phyloP scores from a whole-genome alignment of 352 stramenopile species.

The Globisporangium sylvaticum region DNA sequence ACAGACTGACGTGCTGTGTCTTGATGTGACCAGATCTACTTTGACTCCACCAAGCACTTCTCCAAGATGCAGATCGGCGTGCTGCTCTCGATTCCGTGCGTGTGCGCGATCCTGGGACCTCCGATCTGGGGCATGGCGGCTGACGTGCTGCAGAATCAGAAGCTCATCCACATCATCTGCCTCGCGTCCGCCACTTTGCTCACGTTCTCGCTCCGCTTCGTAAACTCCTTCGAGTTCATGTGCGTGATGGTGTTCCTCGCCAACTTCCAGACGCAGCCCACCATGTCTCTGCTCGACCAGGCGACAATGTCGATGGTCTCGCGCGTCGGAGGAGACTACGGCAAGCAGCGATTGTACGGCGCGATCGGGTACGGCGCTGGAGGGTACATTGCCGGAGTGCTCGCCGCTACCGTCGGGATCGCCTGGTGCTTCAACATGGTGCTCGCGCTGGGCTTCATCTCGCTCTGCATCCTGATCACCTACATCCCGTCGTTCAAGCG shows the following conservation, averaged over 20 bases:
- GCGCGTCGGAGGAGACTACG: slow-evolving; percentile 61
- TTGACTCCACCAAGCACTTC: slow-evolving; percentile 44
- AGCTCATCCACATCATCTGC: slow-evolving; percentile 57
- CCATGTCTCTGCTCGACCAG: slow-evolving; percentile 67
- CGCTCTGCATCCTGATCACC: slow-evolving; percentile 48
- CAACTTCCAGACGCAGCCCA: slow-evolving; percentile 70
- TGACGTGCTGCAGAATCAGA: slow-evolving; percentile 63
- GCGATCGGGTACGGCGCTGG: slow-evolving; percentile 64
- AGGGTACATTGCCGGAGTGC: slow-evolving; percentile 59
- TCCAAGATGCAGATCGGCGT: slow-evolving; percentile 80
- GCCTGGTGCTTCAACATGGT: slow-evolving; percentile 82
- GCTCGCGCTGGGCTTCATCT: slow-evolving; percentile 47
- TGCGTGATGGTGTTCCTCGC: slow-evolving; percentile 66
- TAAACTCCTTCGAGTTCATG: slow-evolving; percentile 61
- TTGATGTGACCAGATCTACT: slow-evolving; percentile 35
- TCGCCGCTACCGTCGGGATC: slow-evolving; percentile 58
- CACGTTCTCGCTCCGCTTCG: slow-evolving; percentile 70
- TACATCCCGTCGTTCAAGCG: slow-evolving; percentile 47
- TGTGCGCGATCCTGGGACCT: slow-evolving; percentile 66
- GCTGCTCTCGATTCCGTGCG: slow-evolving; percentile 55
- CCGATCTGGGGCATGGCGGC: slow-evolving; percentile 61
- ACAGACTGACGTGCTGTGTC: neutral
- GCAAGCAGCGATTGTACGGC: slow-evolving; percentile 69
- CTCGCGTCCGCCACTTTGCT: slow-evolving; percentile 54
- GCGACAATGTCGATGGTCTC: slow-evolving; percentile 58